These are phyloP conservation scores for Solanum peruvianum DNA, from an alignment of 257 asterid species.

Conservation along the genomic window DNA sequence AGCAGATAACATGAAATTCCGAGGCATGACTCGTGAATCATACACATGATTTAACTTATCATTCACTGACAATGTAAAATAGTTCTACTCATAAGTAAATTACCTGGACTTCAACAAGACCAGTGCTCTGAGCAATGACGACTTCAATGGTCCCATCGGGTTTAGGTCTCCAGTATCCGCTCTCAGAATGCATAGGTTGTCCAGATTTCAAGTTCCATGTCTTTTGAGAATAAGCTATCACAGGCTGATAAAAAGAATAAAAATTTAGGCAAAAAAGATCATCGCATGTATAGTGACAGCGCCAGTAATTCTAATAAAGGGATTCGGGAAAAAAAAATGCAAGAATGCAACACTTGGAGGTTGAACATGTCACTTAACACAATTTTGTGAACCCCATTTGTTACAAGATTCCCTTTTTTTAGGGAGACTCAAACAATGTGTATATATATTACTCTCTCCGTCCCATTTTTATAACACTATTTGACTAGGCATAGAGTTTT, in stretches of 20 bases:
- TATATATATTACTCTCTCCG: not conserved
- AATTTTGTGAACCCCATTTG: not conserved
- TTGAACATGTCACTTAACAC: not conserved
- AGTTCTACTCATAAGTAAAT: not conserved
- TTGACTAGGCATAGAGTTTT: not conserved
- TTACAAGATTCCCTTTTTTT: not conserved
- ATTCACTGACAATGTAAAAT: not conserved
- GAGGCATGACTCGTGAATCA: not conserved
- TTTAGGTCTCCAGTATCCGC: conserved; percentile 63
- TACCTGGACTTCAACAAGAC: conserved; percentile 68
- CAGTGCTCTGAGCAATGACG: conserved; percentile 77
- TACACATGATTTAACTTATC: not conserved
- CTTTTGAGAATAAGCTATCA: conserved; percentile 52
- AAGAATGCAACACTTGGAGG: not conserved
- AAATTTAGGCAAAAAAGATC: not conserved
- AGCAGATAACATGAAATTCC: not conserved
- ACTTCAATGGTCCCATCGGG: conserved; percentile 54
- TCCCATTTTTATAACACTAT: not conserved
- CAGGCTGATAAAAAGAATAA: conserved; percentile 14
- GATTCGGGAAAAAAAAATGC: not conserved
- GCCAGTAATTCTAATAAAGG: not conserved
- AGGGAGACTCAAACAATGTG: not conserved
- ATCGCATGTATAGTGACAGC: not conserved
- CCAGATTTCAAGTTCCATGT: conserved; percentile 56
- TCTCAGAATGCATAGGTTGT: conserved; percentile 70